A percentile compares a stretch with the other conserved stretches of the same genome.
Evolutionary conservation across 495 filamentous ascomycete species (phyloP).

Genomic region (Polyplosphaeria fusca): DNA sequence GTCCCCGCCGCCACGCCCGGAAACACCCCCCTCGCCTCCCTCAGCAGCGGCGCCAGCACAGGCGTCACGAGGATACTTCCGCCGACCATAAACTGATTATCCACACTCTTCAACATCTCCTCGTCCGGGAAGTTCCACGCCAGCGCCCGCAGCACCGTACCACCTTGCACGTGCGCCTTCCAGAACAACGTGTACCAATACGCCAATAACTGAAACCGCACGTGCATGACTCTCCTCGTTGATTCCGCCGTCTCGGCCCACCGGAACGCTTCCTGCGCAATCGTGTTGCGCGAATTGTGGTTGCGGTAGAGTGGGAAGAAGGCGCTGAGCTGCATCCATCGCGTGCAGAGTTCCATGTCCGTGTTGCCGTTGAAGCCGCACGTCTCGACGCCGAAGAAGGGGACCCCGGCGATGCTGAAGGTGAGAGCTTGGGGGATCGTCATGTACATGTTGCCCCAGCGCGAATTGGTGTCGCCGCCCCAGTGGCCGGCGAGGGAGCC

Average conservation of each 20-base stretch:
- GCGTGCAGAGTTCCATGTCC: slow-evolving; percentile 35
- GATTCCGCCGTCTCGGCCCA: slow-evolving; percentile 32
- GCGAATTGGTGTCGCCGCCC: neutral
- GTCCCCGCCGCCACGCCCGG: slow-evolving; percentile 24
- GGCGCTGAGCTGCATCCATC: slow-evolving; percentile 37
- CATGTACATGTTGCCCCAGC: neutral
- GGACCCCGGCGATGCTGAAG: slow-evolving; percentile 24
- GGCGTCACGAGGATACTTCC: slow-evolving; percentile 32
- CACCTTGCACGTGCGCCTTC: slow-evolving; percentile 27
- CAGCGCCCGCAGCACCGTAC: slow-evolving; percentile 35
- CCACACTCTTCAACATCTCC: slow-evolving; percentile 20
- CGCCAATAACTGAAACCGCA: slow-evolving; percentile 35
- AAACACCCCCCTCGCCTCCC: slow-evolving; percentile 27
- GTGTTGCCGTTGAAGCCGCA: slow-evolving; percentile 33
- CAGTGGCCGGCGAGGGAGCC: neutral
- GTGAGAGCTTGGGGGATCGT: neutral
- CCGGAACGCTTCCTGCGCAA: slow-evolving; percentile 33
- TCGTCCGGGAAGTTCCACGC: slow-evolving; percentile 38
- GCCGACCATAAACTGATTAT: slow-evolving; percentile 38
- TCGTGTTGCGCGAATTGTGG: slow-evolving; percentile 31
- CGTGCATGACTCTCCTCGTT: slow-evolving; percentile 30
- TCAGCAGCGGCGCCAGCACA: slow-evolving; percentile 25
- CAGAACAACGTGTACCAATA: slow-evolving; percentile 40
- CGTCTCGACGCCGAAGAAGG: slow-evolving; percentile 30
- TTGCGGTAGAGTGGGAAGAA: slow-evolving; percentile 40